A percentile compares a stretch with the other conserved stretches of the same genome.
Conservation (phyloP, 2,329 filamentous ascomycete species). For the Trichoderma koningii region DNA sequence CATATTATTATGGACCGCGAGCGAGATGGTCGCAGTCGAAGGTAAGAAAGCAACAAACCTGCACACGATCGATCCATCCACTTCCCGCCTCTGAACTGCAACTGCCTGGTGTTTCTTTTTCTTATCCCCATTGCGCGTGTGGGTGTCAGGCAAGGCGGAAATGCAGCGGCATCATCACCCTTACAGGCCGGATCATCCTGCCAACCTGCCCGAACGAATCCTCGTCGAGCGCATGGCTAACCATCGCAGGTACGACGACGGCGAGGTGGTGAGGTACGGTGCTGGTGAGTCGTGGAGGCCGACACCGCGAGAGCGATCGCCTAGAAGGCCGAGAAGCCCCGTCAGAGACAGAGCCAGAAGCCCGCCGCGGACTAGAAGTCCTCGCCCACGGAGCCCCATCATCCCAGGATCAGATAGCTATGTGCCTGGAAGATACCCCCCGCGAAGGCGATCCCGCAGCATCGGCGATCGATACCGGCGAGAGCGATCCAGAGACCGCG, state of each 20-base stretch:
- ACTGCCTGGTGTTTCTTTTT: not conserved
- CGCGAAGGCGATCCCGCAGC: slow-evolving; percentile 47
- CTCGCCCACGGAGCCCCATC: slow-evolving; percentile 35
- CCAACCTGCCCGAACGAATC: not conserved
- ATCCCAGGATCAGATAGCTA: slow-evolving; percentile 49
- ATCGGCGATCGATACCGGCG: slow-evolving; percentile 46
- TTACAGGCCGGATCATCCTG: not conserved
- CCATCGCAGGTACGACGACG: slow-evolving; percentile 57
- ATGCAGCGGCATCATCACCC: not conserved
- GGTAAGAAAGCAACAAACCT: slow-evolving; percentile 35
- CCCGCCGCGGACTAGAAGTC: slow-evolving; percentile 39
- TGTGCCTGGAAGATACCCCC: slow-evolving; percentile 48
- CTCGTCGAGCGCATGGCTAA: slow-evolving; percentile 6
- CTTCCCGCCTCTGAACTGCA: not conserved
- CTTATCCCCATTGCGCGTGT: not conserved
- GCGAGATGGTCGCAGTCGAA: slow-evolving; percentile 40
- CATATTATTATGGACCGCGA: slow-evolving; percentile 42
- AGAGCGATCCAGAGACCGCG: slow-evolving; percentile 46
- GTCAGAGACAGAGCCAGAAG: slow-evolving; percentile 37
- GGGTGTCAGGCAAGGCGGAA: not conserved
- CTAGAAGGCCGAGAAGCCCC: slow-evolving; percentile 42
- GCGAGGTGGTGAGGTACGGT: slow-evolving; percentile 63
- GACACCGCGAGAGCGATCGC: slow-evolving; percentile 55
- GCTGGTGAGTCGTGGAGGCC: slow-evolving; percentile 64
- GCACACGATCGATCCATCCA: not conserved